Conservation (phyloP, 805 yeast genomes). For the Groenewaldozyma salmanticensis region DNA sequence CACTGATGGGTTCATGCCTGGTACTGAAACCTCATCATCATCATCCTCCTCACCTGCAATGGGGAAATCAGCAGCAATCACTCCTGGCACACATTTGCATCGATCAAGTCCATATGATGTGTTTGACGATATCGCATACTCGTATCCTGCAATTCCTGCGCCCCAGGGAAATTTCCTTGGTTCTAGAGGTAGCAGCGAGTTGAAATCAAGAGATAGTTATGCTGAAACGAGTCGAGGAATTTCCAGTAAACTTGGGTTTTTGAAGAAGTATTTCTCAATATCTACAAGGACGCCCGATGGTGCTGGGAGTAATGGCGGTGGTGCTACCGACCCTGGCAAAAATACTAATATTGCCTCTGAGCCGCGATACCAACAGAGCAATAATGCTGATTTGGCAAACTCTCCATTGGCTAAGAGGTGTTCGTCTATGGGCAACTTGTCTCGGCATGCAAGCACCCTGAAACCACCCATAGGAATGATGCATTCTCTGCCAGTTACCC, state of each 20-base stretch:
- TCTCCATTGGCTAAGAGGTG: neutral
- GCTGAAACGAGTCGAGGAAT: neutral
- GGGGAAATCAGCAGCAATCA: too few species aligned
- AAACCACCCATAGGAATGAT: neutral
- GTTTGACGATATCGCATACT: constrained; percentile 30
- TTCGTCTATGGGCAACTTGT: too few species aligned
- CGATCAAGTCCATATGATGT: constrained; percentile 28
- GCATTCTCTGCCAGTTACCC: neutral
- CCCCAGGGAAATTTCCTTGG: constrained; percentile 8
- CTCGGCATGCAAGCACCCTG: neutral
- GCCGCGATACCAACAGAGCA: neutral
- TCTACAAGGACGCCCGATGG: neutral
- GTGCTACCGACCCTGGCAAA: neutral
- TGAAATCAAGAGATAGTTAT: neutral
- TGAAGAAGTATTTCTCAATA: neutral
- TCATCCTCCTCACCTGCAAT: too few species aligned
- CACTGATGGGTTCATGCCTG: constrained; percentile 1
- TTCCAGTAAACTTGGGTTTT: neutral
- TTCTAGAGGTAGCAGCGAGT: neutral
- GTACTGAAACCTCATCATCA: too few species aligned
- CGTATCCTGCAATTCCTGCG: constrained; percentile 17
- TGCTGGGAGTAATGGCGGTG: neutral
- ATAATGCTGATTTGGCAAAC: neutral
- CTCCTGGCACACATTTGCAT: constrained; percentile 2
- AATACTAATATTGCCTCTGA: neutral